A percentile compares a stretch with the other conserved stretches of the same genome.
Evolutionary conservation across 2,329 filamentous ascomycete species (phyloP).

Genomic region (Penicillium olsonii): DNA sequence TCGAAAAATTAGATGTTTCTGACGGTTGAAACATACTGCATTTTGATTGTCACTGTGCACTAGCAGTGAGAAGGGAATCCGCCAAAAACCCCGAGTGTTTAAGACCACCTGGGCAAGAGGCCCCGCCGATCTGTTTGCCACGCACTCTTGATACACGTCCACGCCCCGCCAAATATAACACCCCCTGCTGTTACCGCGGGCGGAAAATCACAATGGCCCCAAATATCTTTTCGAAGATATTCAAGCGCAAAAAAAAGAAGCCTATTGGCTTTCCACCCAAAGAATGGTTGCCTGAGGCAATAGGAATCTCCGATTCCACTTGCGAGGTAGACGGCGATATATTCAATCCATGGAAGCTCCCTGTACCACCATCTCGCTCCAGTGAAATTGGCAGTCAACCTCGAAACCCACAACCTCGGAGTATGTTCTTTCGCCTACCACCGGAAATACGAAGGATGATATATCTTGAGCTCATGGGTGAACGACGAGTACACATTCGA

Average conservation of each 20-base stretch:
- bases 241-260: slow-evolving; percentile 4
- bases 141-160: too few species aligned
- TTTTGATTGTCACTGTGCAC: too few species aligned
- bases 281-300: slow-evolving; percentile 1
- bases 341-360: slow-evolving; percentile 11
- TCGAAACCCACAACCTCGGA: not conserved
- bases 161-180: too few species aligned
- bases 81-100: too few species aligned
- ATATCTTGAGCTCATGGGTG: slow-evolving; percentile 9
- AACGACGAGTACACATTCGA: slow-evolving; percentile 5
- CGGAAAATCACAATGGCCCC: too few species aligned
- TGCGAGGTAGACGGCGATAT: slow-evolving; percentile 8
- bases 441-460: slow-evolving; percentile 7
- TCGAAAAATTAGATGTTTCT: too few species aligned
- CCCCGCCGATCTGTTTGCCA: too few species aligned
- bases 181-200: too few species aligned
- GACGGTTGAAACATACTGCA: too few species aligned
- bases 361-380: slow-evolving; percentile 2
- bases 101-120: too few species aligned
- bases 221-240: not conserved
- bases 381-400: not conserved
- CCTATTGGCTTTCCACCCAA: not conserved
- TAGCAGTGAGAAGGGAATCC: too few species aligned
- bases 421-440: slow-evolving; percentile 1
- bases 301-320: slow-evolving; percentile 11